phyloP scores from a whole-genome alignment of 2,329 filamentous ascomycete genomes.

The Aphanocladium album region DNA sequence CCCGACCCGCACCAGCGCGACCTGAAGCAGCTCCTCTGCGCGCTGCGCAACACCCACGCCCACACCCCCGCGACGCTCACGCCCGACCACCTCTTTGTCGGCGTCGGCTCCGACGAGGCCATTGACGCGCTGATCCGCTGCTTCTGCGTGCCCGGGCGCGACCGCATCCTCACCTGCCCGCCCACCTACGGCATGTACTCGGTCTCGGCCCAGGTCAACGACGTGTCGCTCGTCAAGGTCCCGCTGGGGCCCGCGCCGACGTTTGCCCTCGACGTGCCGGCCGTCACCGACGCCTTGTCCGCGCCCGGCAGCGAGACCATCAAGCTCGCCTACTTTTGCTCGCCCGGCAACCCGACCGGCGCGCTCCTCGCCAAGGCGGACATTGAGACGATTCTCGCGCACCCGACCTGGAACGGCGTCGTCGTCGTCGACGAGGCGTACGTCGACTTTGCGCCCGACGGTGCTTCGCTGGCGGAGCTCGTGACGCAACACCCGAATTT shows the following conservation, averaged over 20 bases:
- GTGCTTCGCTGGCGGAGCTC: slow-evolving; percentile 82
- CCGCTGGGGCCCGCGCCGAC: slow-evolving; percentile 66
- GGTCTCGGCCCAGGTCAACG: slow-evolving; percentile 92
- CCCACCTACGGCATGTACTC: slow-evolving; percentile 99
- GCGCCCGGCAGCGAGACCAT: slow-evolving; percentile 47
- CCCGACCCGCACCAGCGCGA: slow-evolving; percentile 90
- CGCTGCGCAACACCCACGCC: slow-evolving; percentile 76
- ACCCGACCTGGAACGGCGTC: slow-evolving; percentile 92
- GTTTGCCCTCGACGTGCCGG: slow-evolving; percentile 69
- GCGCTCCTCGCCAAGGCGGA: slow-evolving; percentile 71
- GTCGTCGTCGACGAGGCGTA: slow-evolving; percentile 95
- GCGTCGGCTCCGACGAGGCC: slow-evolving; percentile 93
- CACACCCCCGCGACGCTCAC: slow-evolving; percentile 70
- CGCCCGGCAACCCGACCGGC: slow-evolving; percentile 90
- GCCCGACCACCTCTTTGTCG: slow-evolving; percentile 85
- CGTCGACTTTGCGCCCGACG: slow-evolving; percentile 78
- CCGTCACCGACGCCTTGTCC: slow-evolving; percentile 62
- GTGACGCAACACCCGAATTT: slow-evolving; percentile 90
- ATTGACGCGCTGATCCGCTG: slow-evolving; percentile 91
- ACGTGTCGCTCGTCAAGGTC: slow-evolving; percentile 80
- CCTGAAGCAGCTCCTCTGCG: slow-evolving; percentile 82
- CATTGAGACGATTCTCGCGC: slow-evolving; percentile 67
- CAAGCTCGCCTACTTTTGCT: slow-evolving; percentile 90
- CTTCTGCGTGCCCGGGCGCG: slow-evolving; percentile 82
- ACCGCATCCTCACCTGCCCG: slow-evolving; percentile 90